phyloP scores from a whole-genome alignment of 2,329 filamentous ascomycete genomes.

The Penicillium sp. region DNA sequence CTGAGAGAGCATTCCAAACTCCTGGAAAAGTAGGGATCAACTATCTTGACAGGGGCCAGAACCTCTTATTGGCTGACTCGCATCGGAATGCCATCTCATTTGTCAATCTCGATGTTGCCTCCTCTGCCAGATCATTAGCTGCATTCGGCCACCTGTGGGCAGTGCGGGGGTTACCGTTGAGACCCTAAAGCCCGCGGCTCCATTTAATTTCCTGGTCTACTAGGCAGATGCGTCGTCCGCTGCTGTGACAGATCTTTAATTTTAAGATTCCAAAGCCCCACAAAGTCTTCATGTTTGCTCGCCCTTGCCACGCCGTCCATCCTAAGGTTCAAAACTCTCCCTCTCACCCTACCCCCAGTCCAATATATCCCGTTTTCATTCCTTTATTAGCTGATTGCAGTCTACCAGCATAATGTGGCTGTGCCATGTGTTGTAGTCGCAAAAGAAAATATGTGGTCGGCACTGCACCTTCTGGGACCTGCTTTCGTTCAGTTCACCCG shows the following conservation, averaged over 20 bases:
- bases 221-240: neutral
- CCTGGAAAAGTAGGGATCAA: conserved; percentile 5
- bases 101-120: conserved; percentile 3
- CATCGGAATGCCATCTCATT: conserved; percentile 3
- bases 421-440: neutral
- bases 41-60: neutral
- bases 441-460: neutral
- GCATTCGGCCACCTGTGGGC: conserved; percentile 1
- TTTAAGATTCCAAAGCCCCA: neutral
- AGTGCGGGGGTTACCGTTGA: neutral
- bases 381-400: neutral
- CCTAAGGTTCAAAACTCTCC: neutral
- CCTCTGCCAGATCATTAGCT: conserved; percentile 1
- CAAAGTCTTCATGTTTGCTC: neutral
- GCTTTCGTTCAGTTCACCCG: neutral
- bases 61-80: conserved; percentile 9
- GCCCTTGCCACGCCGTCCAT: neutral
- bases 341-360: too few relatives aligned
- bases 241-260: neutral
- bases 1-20: conserved; percentile 10
- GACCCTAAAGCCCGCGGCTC: neutral
- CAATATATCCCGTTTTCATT: neutral
- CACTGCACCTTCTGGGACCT: neutral
- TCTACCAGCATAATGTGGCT: neutral
- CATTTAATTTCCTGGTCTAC: neutral